Conservation (phyloP, 2,329 filamentous ascomycete genomes). For the Fusarium sp. region DNA sequence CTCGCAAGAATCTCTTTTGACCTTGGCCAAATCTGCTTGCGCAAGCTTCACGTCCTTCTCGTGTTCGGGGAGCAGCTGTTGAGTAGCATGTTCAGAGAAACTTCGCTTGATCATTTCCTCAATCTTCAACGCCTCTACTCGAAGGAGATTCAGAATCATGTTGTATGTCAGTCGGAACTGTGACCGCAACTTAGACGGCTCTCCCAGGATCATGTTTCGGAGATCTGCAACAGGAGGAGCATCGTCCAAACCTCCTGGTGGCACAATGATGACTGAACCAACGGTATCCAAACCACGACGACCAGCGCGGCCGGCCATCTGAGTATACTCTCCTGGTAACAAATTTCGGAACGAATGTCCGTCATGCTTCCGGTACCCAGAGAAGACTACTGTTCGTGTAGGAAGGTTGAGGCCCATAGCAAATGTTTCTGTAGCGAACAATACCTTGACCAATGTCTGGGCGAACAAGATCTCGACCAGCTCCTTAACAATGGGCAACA, state of each 20-base stretch:
- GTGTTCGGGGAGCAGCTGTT: constrained; percentile 92
- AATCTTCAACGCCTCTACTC: constrained; percentile 96
- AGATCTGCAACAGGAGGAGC: constrained; percentile 86
- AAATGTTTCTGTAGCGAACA: constrained; percentile 98
- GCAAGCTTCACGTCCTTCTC: constrained; percentile 94
- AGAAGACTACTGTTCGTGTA: constrained; percentile 96
- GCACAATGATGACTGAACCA: constrained; percentile 93
- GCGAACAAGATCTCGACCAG: constrained; percentile 97
- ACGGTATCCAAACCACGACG: constrained; percentile 92
- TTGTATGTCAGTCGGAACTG: constrained; percentile 99
- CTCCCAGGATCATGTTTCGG: constrained; percentile 93
- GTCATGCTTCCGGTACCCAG: constrained; percentile 95
- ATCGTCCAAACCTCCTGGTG: constrained; percentile 80
- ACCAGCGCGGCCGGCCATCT: constrained; percentile 96
- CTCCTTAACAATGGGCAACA: constrained; percentile 97
- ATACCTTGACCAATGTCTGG: constrained; percentile 91
- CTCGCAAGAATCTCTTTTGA: constrained; percentile 84
- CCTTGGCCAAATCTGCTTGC: constrained; percentile 88
- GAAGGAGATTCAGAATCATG: constrained; percentile 96
- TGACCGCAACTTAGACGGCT: constrained; percentile 92
- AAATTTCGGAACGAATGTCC: constrained; percentile 91
- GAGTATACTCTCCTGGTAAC: constrained; percentile 94
- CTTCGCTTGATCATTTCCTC: constrained; percentile 99
- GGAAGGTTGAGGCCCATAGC: constrained; percentile 98
- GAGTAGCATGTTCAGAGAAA: constrained; percentile 97